phyloP scores from a whole-genome alignment of 768 basidiomycete species.

The Fomitopsis pulvina region DNA sequence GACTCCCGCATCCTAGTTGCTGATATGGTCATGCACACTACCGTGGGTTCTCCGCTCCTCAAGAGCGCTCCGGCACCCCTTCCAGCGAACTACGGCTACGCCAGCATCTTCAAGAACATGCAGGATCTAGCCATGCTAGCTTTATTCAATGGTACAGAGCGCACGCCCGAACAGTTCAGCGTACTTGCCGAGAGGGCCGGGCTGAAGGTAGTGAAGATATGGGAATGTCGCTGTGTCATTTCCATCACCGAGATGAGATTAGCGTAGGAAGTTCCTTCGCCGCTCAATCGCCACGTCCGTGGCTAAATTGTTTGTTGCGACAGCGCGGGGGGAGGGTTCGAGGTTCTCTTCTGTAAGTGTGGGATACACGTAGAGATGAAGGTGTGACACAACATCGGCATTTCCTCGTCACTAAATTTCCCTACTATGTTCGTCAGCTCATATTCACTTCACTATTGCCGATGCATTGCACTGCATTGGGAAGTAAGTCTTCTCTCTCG shows the following conservation, averaged over 20 bases:
- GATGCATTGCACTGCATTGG: too few species aligned
- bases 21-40: constrained; percentile 5
- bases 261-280: not conserved
- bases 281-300: not conserved
- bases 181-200: constrained; percentile 7
- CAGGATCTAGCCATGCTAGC: constrained; percentile 12
- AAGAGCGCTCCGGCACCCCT: constrained; percentile 6
- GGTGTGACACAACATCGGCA: too few species aligned
- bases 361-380: too few species aligned
- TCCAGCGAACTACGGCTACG: constrained; percentile 11
- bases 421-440: too few species aligned
- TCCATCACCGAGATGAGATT: constrained; percentile 9
- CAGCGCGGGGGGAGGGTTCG: not conserved
- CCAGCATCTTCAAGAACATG: constrained; percentile 1
- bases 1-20: constrained; percentile 5
- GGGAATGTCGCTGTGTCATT: constrained; percentile 5
- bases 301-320: not conserved
- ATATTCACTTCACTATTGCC: too few species aligned
- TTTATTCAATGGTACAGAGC: constrained; percentile 8
- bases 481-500: too few species aligned
- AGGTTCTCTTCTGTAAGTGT: too few species aligned
- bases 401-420: too few species aligned
- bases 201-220: constrained; percentile 7
- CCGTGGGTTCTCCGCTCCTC: constrained; percentile 1
- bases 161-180: constrained; percentile 5